Base-by-base conservation (phyloP, 805 yeast species). In the Kuraishia capsulata region DNA sequence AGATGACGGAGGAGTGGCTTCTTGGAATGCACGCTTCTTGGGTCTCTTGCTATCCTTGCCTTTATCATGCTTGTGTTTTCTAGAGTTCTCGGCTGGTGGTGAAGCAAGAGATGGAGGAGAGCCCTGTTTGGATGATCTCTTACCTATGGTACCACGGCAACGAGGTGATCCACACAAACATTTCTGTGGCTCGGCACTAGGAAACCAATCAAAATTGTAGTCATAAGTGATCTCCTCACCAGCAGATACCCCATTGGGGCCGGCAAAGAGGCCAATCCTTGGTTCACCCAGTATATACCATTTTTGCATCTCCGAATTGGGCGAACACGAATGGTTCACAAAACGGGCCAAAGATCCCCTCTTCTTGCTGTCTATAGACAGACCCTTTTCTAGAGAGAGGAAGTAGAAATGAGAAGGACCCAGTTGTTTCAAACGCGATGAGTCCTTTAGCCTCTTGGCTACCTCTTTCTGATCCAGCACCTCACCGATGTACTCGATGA, bases 401-500 rank as follows among this genome's bases (percentile, higher is more conserved):
- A 65, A 63, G 48, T 68, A 67, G 43, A 57, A 69, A 38, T 65
- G 61, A 33, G 37, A 18, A 10, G 32, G 32, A 20, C 30, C 30
- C 44, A 45, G n/a, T 30, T 39, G 14, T 5, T 11, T 10, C 34
- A 16, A 2, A 20, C 38, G 19, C 3, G 25, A 39, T 42, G 44
- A 26, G 35, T 39, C 51, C 3, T 45, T 43, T 44, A 67, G 50
- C 20, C 74, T 47, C 14, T 50, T 42, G 23, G 62, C 59, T 51
- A 69, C 64, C 36, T 61, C 65, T 3, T 47, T 44, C 24, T 59
- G 60, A 36, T 59, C 59, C 20, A 71, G 60, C 13, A 71, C 65
- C 39, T 71, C 76, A 10, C 77, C 77, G 2, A 70, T 61, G 44
- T 69, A 71, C 44, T 71, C 76, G 21, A 66, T 50, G 21, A 71